Base-by-base conservation (phyloP, 345 rosid genomes). In the Gossypium bickii region DNA sequence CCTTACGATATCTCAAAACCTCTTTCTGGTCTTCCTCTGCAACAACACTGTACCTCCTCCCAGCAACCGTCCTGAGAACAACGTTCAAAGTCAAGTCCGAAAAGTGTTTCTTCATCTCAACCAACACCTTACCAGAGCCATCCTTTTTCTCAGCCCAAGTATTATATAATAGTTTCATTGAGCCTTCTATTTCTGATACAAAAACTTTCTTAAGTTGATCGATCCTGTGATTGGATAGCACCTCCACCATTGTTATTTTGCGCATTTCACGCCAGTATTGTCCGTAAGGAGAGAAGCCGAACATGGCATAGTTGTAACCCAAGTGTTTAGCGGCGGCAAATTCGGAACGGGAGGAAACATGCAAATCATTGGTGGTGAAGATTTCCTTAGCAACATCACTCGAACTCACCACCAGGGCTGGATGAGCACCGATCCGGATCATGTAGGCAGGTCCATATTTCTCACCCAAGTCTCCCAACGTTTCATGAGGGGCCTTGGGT, bases 181-280 rank as follows among this genome's bases (percentile, higher is more conserved):
- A 34, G 41, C 41, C 41, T 34, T 34, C 1, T 34, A 34, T 34
- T 34, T 34, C 41, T 1, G 7, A 34, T 4, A 34, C 41, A 34
- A 34, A 34, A 34, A 5, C 41, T 34, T 34, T 34, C 41, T 34
- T 20, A 71, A 27, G 75, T 1, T 44, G 69, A 59, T 85, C 86
- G 3, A 83, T 59, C 13, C 79, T 76, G 25, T 74, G 63, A 56
- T 74, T 70, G 0, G 87, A 83, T 1, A 87, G 79, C 0, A 83
- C 60, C 69, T 83, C 81, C 0, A 47, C n/a, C 4, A 15, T 43
- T 1, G 78, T 24, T 5, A 84, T 75, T 29, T 87, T 87, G 18
- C 86, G 75, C 74, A 80, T 65, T 25, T 85, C 82, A 13, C 86
- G 82, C 90, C 90, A 87, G 7, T 34, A 34, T 34, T 34, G 41